Evolutionary conservation across 116 monocot species (phyloP).

Genomic region (Phalaenopsis hybrid): DNA sequence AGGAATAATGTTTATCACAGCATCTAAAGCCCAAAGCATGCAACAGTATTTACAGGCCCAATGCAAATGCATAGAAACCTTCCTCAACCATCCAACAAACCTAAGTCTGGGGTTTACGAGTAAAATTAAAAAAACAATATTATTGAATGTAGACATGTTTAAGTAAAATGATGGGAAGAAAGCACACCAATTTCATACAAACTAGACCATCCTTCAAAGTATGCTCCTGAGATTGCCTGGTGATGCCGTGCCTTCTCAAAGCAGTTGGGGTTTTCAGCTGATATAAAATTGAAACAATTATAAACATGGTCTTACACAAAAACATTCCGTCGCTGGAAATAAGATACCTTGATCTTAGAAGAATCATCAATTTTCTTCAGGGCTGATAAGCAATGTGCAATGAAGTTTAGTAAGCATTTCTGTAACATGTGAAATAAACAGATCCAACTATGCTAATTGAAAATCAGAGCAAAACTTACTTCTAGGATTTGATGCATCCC

Average conservation of each 20-base stretch:
- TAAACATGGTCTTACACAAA: not conserved
- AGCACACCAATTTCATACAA: slow-evolving; percentile 17
- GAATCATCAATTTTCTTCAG: slow-evolving; percentile 22
- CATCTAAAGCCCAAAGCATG: not conserved
- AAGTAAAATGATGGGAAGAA: not conserved
- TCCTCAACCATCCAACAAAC: not conserved
- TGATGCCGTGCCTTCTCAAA: slow-evolving; percentile 18
- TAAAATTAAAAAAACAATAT: not conserved
- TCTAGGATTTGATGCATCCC: slow-evolving; percentile 11
- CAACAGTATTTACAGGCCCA: not conserved
- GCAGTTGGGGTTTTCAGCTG: slow-evolving; percentile 35
- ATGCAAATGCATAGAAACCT: not conserved
- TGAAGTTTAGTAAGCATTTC: not conserved
- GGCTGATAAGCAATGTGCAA: slow-evolving; percentile 25
- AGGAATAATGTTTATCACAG: slow-evolving; percentile 1
- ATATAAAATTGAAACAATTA: slow-evolving; percentile 13
- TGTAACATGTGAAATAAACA: not conserved
- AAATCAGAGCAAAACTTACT: slow-evolving; percentile 24
- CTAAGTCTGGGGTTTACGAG: not conserved
- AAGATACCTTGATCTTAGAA: slow-evolving; percentile 39
- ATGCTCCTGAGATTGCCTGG: slow-evolving; percentile 12
- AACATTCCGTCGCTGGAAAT: slow-evolving; percentile 2
- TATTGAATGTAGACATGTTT: not conserved
- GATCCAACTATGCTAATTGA: slow-evolving; percentile 1
- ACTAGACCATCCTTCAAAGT: slow-evolving; percentile 11